Evolutionary conservation across 306 rosid species (phyloP), one percentile per base, ranked within the genome.

Genomic region (Ammopiptanthus mongolicus): DNA sequence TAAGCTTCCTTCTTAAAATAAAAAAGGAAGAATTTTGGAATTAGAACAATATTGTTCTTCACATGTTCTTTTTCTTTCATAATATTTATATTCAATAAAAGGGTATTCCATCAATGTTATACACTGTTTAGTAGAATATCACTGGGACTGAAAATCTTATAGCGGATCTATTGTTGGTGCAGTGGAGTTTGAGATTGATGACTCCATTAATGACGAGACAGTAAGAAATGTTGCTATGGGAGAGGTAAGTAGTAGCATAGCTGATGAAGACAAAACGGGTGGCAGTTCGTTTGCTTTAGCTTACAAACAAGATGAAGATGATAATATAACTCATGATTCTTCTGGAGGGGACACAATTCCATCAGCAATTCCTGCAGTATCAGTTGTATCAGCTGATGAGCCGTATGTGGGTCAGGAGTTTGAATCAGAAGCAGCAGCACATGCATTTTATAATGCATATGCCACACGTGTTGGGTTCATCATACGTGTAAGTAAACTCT

Each of bases 321-420:
- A 82, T 66, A 84, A 80, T 69, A 46, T 78, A 73, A 60, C 80
- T 57, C 84, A 59, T 53, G 91, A 85, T 78, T 88, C 88, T 53
- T 80, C 94, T 61, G 89, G 82, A 79, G 76, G 60, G 71, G 83
- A 78, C 71, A 71, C 61, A 19, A 74, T 86, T 68, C 87, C 85
- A 50, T 70, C 79, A n/a, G 87, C 78, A 53, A 51, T 85, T 73
- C 93, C 88, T 39, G 47, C 86, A 23, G 75, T 88, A 52, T 77
- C 88, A 3, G 42, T 83, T 71, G 86, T 70, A 50, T 25, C 87
- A 55, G 87, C 65, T 14, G 97, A 87, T 51, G 97, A 90, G 84
- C 99, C 99, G 18, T 92, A 86, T 81, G 82, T 87, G 60, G 99
- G 99, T 71, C 99, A 87, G 83, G 99, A 95, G 82, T 95, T 95